Percentiles rank a stretch among this genome's conserved stretches.
These are phyloP conservation scores for Lignosus rhinocerotis DNA, from an alignment of 1,284 basidiomycete genomes.

Conservation along the genomic window DNA sequence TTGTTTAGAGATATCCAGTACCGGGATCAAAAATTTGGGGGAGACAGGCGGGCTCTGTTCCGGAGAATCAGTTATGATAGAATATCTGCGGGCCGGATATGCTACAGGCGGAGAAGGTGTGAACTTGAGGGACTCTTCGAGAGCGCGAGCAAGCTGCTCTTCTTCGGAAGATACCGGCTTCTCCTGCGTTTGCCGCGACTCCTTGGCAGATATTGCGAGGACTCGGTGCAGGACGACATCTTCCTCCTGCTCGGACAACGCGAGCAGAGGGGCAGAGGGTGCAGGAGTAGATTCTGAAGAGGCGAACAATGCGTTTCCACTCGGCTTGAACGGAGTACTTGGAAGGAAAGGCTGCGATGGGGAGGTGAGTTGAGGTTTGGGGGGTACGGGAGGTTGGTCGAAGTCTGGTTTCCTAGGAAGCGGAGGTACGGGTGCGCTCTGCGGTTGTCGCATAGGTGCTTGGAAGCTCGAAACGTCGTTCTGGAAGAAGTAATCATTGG, in stretches of 20 bases:
- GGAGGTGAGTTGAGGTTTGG: slow-evolving; percentile 23
- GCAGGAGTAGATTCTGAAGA: slow-evolving; percentile 1
- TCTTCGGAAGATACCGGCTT: slow-evolving; percentile 48
- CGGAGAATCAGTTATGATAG: slow-evolving; percentile 14
- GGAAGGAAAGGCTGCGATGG: slow-evolving; percentile 1
- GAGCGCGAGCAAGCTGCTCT: slow-evolving; percentile 61
- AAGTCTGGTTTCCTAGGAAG: slow-evolving; percentile 36
- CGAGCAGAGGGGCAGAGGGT: slow-evolving; percentile 17
- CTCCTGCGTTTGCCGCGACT: slow-evolving; percentile 42
- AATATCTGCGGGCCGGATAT: slow-evolving; percentile 7
- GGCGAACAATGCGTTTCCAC: not conserved
- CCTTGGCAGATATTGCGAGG: slow-evolving; percentile 56
- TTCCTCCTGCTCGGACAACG: slow-evolving; percentile 24
- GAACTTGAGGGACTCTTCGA: slow-evolving; percentile 54
- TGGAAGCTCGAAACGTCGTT: slow-evolving; percentile 1
- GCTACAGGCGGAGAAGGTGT: not conserved
- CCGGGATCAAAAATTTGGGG: slow-evolving; percentile 3
- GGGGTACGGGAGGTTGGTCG: slow-evolving; percentile 27
- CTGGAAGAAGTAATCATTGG: slow-evolving; percentile 25
- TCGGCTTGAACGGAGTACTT: not conserved
- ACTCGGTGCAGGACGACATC: slow-evolving; percentile 36
- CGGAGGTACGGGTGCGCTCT: slow-evolving; percentile 30
- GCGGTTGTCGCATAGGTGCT: slow-evolving; percentile 15
- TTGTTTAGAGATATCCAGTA: not conserved
- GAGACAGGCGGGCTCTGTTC: slow-evolving; percentile 13